Base-by-base conservation (phyloP, 345 rosid species). In the Moricandia arvensis region DNA sequence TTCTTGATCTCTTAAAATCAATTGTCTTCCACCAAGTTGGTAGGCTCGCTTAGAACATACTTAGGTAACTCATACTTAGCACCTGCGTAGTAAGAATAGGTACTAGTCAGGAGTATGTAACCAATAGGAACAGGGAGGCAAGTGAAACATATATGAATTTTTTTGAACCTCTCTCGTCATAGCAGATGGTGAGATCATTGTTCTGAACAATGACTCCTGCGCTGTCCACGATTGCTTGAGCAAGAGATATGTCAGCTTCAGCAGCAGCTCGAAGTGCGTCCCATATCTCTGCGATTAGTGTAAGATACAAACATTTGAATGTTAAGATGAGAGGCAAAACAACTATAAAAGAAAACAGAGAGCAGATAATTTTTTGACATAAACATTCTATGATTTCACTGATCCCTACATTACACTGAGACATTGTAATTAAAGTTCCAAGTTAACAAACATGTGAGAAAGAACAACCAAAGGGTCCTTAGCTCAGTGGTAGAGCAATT, bases 61-160 rank as follows among this genome's bases (percentile, higher is more conserved):
- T 88, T 95, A 27, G 99, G 99, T n/a, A 89, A 86, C 76, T 95
- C 97, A 80, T 95, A 95, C 74, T 89, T 95, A 59, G 96, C 93
- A 81, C 96, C 99, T 95, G 90, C 80, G 79, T 73, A 68, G 59
- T 3, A 73, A 35, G 11, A 58, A 53, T n/a, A 27, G 30, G 3
- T 11, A 64, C 67, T 34, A 43, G 53, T 54, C 18, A 30, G 13
- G 60, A 67, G 31, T 51, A 10, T 67, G 45, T 17, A 51, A 33
- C 6, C n/a, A 66, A 49, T 11, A 31, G 29, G 5, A 76, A 12
- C 61, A 59, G 2, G 4, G 8, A 69, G 35, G 8, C 2, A 66
- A 69, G 8, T 37, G 0, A 54, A 72, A 30, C 1, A 17, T 0
- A n/a, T 5, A 30, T 11, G 31, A 61, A 47, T n/a, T 2, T 26